A percentile compares a stretch with the other conserved stretches of the same genome.
phyloP scores from a whole-genome alignment of 495 filamentous ascomycete genomes.

The Trichoderma parareesei region DNA sequence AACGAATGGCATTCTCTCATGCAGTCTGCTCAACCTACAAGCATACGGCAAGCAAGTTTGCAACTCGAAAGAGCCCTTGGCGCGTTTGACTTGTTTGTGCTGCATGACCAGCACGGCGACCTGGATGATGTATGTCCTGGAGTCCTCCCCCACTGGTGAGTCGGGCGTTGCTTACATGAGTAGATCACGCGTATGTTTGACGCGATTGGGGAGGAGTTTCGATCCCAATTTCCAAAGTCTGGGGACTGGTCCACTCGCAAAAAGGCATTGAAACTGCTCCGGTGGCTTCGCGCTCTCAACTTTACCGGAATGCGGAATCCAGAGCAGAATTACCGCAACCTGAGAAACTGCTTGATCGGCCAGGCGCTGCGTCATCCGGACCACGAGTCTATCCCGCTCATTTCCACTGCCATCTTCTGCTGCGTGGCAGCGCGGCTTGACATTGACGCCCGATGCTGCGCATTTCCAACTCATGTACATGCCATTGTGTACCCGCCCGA shows the following conservation, averaged over 20 bases:
- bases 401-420: constrained; percentile 55
- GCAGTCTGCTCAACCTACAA: neutral
- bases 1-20: constrained; percentile 50
- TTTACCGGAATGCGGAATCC: constrained; percentile 56
- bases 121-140: constrained; percentile 54
- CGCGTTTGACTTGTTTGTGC: constrained; percentile 81
- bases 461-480: constrained; percentile 73
- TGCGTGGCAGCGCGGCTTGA: constrained; percentile 47
- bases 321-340: constrained; percentile 59
- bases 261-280: constrained; percentile 58
- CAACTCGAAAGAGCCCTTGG: constrained; percentile 67
- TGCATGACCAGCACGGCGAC: constrained; percentile 60
- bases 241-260: constrained; percentile 46
- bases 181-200: constrained; percentile 58
- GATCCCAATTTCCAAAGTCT: constrained; percentile 39
- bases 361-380: constrained; percentile 58
- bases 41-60: constrained; percentile 33
- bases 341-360: constrained; percentile 82
- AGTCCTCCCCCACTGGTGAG: neutral
- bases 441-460: constrained; percentile 62
- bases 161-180: constrained; percentile 12
- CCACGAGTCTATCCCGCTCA: constrained; percentile 70
- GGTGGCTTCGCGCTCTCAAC: constrained; percentile 55
- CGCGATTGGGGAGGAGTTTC: constrained; percentile 48
- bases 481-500: constrained; percentile 55